Base-by-base conservation (phyloP, 495 filamentous ascomycete genomes). In the Staphylotrichum tortipilum region DNA sequence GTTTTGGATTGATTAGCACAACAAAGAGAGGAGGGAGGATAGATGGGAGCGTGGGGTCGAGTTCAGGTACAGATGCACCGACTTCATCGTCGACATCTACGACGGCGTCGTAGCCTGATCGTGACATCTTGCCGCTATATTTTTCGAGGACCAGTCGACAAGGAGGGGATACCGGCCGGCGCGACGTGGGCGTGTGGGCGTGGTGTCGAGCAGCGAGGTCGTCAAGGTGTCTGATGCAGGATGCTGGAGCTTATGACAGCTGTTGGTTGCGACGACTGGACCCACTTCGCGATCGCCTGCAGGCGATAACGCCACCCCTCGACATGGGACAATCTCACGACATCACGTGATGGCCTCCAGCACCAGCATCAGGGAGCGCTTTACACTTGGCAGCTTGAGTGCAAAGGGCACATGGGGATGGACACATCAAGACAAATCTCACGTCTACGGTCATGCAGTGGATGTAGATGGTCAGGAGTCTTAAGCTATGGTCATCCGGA, bases 31-130 rank as follows among this genome's bases (percentile, higher is more conserved):
- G n/a, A 22, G 22, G 21, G 47, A n/a, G n/a, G 18, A 10, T 2
- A 21, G 8, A 5, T 37, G 3, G 44, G 30, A 41, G 31, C n/a
- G n/a, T n/a, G n/a, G n/a, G n/a, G n/a, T n/a, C n/a, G n/a, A n/a
- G n/a, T n/a, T n/a, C n/a, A n/a, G n/a, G n/a, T n/a, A n/a, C n/a
- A n/a, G n/a, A n/a, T n/a, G n/a, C n/a, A 46, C 46, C 7, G 34
- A 58, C 57, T 75, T 97, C 91, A 56, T 87, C 85, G 63, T 96
- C 91, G 46, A 96, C 81, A 60, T 97, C 92, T 22, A 98, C 92
- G 57, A 98, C 91, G 49, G 94, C 92, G 71, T 98, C 94, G 68
- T 98, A 97, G 55, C 89, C 88, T 54, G 81, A 74, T 63, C 84
- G 84, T 44, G 89, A 76, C 89, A 94, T 94, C 12, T 47, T 72